phyloP scores from a whole-genome alignment of 2,329 filamentous ascomycete species.

The Verticillium zaregamsianum region DNA sequence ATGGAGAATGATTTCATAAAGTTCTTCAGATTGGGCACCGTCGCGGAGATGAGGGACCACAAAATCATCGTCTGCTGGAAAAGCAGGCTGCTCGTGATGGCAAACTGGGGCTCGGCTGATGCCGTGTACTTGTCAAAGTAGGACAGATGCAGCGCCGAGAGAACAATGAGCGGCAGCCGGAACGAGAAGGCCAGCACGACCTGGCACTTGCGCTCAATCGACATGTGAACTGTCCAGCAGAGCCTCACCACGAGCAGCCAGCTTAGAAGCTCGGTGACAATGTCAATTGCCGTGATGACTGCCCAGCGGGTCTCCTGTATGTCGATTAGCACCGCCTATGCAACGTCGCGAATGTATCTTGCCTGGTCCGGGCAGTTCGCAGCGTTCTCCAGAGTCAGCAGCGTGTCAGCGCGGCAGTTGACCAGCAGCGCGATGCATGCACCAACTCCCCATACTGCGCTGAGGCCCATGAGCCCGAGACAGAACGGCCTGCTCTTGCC shows the following conservation, averaged over 20 bases:
- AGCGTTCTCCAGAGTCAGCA: conserved; percentile 3
- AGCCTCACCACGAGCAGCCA: conserved; percentile 12
- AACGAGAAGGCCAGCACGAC: conserved; percentile 16
- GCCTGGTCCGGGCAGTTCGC: conserved; percentile 9
- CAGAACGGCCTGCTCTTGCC: conserved; percentile 9
- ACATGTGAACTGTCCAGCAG: conserved; percentile 14
- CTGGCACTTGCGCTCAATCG: conserved; percentile 9
- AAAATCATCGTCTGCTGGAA: conserved; percentile 15
- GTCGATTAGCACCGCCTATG: neutral
- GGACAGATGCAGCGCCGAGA: conserved; percentile 9
- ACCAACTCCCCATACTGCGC: conserved; percentile 7
- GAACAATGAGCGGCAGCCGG: conserved; percentile 13
- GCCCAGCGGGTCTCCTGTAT: conserved; percentile 8
- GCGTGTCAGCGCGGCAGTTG: conserved; percentile 1
- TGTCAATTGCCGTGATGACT: conserved; percentile 11
- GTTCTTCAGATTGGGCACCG: conserved; percentile 16
- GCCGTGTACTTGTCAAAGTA: conserved; percentile 7
- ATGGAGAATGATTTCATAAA: conserved; percentile 16
- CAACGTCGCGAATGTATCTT: neutral
- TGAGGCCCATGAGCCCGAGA: conserved; percentile 6
- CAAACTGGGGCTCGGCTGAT: conserved; percentile 11
- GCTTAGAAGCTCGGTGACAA: conserved; percentile 12
- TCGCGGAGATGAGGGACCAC: conserved; percentile 17
- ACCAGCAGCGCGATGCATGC: conserved; percentile 4
- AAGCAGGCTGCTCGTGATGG: conserved; percentile 10